Percentiles rank a stretch among this genome's conserved stretches.
Evolutionary conservation across 2,329 filamentous ascomycete genomes (phyloP).

Genomic region (Fusarium setosum): DNA sequence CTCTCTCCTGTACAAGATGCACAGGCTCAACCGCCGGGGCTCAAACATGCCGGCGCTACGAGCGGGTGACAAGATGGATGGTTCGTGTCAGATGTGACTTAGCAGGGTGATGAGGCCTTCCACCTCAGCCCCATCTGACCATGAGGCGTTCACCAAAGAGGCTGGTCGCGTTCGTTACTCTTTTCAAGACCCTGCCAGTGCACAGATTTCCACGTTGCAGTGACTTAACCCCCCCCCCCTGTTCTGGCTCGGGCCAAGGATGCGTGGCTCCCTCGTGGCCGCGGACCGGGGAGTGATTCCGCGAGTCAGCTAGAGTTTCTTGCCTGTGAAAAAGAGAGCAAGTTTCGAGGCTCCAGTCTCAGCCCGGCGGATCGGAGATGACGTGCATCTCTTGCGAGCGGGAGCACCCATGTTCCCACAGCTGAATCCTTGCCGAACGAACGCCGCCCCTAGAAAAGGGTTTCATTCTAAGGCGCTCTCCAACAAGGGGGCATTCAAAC

Average conservation of each 20-base stretch:
- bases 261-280: slow-evolving; percentile 12
- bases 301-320: slow-evolving; percentile 2
- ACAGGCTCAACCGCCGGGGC: slow-evolving; percentile 18
- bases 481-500: not conserved
- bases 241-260: not conserved
- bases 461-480: slow-evolving; percentile 1
- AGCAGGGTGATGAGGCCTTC: slow-evolving; percentile 13
- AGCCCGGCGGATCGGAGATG: slow-evolving; percentile 39
- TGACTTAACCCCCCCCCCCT: not conserved
- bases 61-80: slow-evolving; percentile 32
- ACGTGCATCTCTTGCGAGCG: slow-evolving; percentile 39
- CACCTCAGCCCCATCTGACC: slow-evolving; percentile 24
- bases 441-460: slow-evolving; percentile 4
- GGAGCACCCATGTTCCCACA: slow-evolving; percentile 37
- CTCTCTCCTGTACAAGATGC: slow-evolving; percentile 14
- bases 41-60: slow-evolving; percentile 32
- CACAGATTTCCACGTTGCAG: slow-evolving; percentile 12
- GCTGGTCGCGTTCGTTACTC: not conserved
- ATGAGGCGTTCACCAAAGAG: slow-evolving; percentile 22
- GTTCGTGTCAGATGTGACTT: slow-evolving; percentile 38
- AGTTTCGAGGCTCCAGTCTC: slow-evolving; percentile 36
- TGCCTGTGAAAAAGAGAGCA: not conserved
- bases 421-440: slow-evolving; percentile 27
- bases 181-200: slow-evolving; percentile 1
- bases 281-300: slow-evolving; percentile 3